A percentile compares a stretch with the other conserved stretches of the same genome.
Evolutionary conservation across 805 yeast species (phyloP).

Genomic region (Teunomyces pallodes): DNA sequence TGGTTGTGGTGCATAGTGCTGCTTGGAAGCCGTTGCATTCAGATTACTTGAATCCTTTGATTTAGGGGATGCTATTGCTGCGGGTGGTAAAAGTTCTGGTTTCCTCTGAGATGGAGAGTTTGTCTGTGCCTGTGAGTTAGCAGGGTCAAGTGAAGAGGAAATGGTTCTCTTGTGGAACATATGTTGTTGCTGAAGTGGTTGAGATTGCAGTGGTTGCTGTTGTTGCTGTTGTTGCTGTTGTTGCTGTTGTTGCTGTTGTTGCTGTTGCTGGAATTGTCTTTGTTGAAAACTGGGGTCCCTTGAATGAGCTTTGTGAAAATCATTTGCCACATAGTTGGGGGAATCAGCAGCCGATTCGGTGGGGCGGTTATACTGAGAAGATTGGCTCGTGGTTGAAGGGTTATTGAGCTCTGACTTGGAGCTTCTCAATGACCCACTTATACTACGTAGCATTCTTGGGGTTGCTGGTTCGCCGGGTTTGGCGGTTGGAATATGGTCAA

Average conservation of each 20-base stretch:
- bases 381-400: slow-evolving; percentile 11
- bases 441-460: slow-evolving; percentile 65
- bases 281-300: slow-evolving; percentile 13
- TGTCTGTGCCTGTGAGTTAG: slow-evolving; percentile 2
- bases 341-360: slow-evolving; percentile 8
- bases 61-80: slow-evolving; percentile 19
- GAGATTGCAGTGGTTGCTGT: neutral
- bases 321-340: slow-evolving; percentile 11
- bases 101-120: slow-evolving; percentile 7
- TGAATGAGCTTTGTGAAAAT: slow-evolving; percentile 11
- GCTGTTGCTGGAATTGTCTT: slow-evolving; percentile 7
- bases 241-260: slow-evolving; percentile 2
- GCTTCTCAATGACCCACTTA: slow-evolving; percentile 37
- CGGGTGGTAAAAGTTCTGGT: slow-evolving; percentile 32
- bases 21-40: neutral
- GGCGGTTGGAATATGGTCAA: neutral
- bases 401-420: slow-evolving; percentile 9
- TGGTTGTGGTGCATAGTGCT: neutral
- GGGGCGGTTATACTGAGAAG: neutral
- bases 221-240: neutral
- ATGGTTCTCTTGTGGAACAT: slow-evolving; percentile 6
- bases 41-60: neutral
- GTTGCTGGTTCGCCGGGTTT: slow-evolving; percentile 53
- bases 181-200: slow-evolving; percentile 1
- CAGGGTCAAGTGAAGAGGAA: slow-evolving; percentile 3